Base-by-base conservation (phyloP, 2,329 filamentous ascomycete genomes). In the Fusarium sp. region DNA sequence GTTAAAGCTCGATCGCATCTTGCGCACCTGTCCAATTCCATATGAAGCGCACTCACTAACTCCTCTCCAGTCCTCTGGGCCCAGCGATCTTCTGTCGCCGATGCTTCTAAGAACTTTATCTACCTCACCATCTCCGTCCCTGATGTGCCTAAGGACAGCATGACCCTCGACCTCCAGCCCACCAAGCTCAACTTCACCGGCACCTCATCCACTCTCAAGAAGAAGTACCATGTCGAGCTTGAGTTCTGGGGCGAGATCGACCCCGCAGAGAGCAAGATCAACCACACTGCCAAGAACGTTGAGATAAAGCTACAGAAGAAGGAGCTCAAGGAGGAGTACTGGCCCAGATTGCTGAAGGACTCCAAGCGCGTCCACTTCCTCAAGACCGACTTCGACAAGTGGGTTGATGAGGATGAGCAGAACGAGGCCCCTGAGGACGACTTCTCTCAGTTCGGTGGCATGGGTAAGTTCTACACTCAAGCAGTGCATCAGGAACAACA, bases 311-410 rank as follows among this genome's bases (percentile, higher is more conserved):
- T 99, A 81, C 90, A 93, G 83, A 99, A 99, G 92, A 98, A 98
- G 91, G 94, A 97, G 79, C 87, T 96, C 72, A 93, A 94, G 83
- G 90, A 94, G 78, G 94, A 96, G 83, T 98, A 91, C 89, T 99
- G 96, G 96, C 94, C 94, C 70, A 90, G 96, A 71, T 88, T 99
- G 77, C 87, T 98, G 80, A 98, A 98, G 90, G 93, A 95, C 66
- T 82, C 85, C 74, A 91, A 93, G 87, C 97, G 94, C 86, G 84
- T 93, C 58, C 96, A 98, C 85, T 99, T 94, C 89, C 84, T 99
- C 78, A 97, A 97, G 91, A 98, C 96, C 72, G 92, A 99, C 85
- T 99, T 99, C 77, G 94, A 98, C 86, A 98, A 97, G 92, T 98
- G 94, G 94, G 93, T 97, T 77, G 94, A 98, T 75, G 94, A 98